A percentile compares a stretch with the other conserved stretches of the same genome.
phyloP scores from a whole-genome alignment of 495 filamentous ascomycete species.

The Penicillium ucsense region DNA sequence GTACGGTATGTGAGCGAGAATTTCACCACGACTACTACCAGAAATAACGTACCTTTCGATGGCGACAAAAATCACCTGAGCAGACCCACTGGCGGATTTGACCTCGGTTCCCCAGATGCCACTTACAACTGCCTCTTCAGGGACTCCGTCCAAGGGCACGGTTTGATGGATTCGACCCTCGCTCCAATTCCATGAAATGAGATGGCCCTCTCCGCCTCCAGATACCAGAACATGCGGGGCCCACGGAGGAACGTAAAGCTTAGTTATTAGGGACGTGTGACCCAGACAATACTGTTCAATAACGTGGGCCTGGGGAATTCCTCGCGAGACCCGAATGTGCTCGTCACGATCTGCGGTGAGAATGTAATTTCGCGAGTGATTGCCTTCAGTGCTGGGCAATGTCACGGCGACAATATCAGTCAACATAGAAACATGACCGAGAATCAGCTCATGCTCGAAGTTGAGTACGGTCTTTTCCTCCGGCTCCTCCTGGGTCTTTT shows the following conservation, averaged over 20 bases:
- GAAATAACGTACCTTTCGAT: slow-evolving; percentile 53
- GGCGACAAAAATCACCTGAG: slow-evolving; percentile 44
- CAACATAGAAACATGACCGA: slow-evolving; percentile 92
- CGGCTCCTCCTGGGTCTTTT: slow-evolving; percentile 26
- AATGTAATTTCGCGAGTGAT: slow-evolving; percentile 52
- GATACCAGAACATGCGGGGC: slow-evolving; percentile 59
- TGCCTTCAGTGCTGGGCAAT: slow-evolving; percentile 16
- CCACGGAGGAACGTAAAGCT: slow-evolving; percentile 52
- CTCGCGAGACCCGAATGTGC: slow-evolving; percentile 87
- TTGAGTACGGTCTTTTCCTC: slow-evolving; percentile 34
- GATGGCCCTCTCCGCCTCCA: slow-evolving; percentile 70
- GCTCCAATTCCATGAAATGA: slow-evolving; percentile 79
- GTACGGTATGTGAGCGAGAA: slow-evolving; percentile 7
- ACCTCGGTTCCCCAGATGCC: slow-evolving; percentile 24
- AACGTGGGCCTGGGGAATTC: slow-evolving; percentile 71
- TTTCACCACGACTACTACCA: background rate
- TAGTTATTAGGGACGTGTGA: slow-evolving; percentile 72
- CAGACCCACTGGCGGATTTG: background rate
- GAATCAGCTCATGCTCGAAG: slow-evolving; percentile 65
- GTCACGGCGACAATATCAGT: slow-evolving; percentile 55
- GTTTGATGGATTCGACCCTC: slow-evolving; percentile 42
- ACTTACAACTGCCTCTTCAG: slow-evolving; percentile 21
- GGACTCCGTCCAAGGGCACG: slow-evolving; percentile 19
- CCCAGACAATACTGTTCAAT: slow-evolving; percentile 86
- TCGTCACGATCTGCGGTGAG: slow-evolving; percentile 91